Evolutionary conservation across 2,329 filamentous ascomycete species (phyloP), one percentile per base, ranked within the genome.

Genomic region (Bipolaris gigantea): DNA sequence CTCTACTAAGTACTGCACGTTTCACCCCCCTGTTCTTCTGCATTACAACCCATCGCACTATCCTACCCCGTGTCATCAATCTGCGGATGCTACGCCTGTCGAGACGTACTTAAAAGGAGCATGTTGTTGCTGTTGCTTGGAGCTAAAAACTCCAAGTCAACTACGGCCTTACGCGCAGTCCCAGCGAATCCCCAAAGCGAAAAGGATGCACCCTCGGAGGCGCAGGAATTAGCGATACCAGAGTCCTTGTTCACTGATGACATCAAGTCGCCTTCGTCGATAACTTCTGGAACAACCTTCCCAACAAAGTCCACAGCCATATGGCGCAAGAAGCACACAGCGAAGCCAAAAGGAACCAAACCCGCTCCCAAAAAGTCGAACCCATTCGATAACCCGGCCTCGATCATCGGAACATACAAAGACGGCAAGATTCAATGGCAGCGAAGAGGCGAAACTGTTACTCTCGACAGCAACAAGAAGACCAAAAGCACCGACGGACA

Each of bases 401-500:
- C 66, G 34, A 73, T 64, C n/a, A 76, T 80, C 55, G 78, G 77
- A 5, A 66, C 76, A 4, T 80, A 78, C 72, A 75, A 73, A 46
- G 67, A 79, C 60, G 78, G 77, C 5, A 71, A 72, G 33, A 72
- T 76, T 25, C 69, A 76, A 46, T 80, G 77, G 76, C 73, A 66
- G 32, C 50, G 61, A 25, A 63, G 57, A 45, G 55, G 65, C 43
- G 35, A 35, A 41, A 27, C 36, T 30, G 21, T 45, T 19, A 46
- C 34, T 41, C 36, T 50, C 50, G 49, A 40, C 43, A 40, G 55
- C 27, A 42, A 27, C 41, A 57, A 56, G 19, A 57, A 56, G 41
- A 54, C 40, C 15, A 52, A 53, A 33, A 50, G 52, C 40, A 39
- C 57, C 41, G 51, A 61, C 32, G 67, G 55, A 49, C 59, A 40